phyloP scores from a whole-genome alignment of 768 basidiomycete species.

The Galerina sulciceps region DNA sequence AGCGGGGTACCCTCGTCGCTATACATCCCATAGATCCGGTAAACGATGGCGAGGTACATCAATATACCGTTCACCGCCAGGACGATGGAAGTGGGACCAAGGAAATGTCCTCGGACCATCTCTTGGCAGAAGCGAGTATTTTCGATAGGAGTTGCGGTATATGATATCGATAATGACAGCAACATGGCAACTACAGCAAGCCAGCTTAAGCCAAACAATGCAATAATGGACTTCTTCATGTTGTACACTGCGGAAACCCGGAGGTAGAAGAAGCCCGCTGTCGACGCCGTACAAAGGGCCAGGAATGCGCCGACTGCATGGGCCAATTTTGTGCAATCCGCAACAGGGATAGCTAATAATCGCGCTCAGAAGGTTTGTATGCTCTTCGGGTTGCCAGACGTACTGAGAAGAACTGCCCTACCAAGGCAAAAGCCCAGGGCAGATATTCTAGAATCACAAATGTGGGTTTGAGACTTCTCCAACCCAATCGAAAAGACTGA shows the following conservation, averaged over 20 bases:
- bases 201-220: constrained; percentile 34
- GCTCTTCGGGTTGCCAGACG: neutral
- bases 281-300: constrained; percentile 20
- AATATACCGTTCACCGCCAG: constrained; percentile 3
- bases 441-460: constrained; percentile 8
- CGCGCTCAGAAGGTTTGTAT: neutral
- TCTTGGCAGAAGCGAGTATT: constrained; percentile 25
- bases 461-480: no score
- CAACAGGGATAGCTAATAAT: constrained; percentile 14
- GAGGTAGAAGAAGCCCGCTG: constrained; percentile 26
- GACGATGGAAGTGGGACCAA: neutral
- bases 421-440: constrained; percentile 16
- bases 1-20: neutral
- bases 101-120: constrained; percentile 7
- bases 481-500: neutral
- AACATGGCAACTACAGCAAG: constrained; percentile 18
- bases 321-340: constrained; percentile 16
- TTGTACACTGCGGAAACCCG: constrained; percentile 29
- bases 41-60: constrained; percentile 11
- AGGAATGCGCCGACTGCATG: constrained; percentile 21
- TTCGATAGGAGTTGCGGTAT: constrained; percentile 23
- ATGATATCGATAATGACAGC: constrained; percentile 17
- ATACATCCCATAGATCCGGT: constrained; percentile 11
- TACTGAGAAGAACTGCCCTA: constrained; percentile 23
- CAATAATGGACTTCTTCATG: constrained; percentile 16